Conservation (phyloP, 345 rosid genomes). For the Eucalyptus coolabah region DNA sequence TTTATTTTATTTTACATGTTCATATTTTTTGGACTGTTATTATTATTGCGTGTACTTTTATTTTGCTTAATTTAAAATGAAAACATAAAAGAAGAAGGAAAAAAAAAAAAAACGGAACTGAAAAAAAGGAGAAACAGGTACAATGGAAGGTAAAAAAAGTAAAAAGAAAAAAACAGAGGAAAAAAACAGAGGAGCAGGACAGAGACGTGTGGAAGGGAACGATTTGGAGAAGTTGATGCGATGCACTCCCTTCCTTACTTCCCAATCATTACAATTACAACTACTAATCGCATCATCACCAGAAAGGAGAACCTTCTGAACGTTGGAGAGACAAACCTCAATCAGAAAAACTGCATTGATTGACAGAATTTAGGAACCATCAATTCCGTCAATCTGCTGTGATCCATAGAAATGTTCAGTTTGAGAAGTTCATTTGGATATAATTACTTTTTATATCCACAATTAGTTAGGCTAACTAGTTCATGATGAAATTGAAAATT, state of each 20-base stretch:
- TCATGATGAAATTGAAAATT: not conserved
- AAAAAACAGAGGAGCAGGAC: not conserved
- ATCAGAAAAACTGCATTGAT: not conserved
- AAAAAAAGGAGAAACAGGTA: no score
- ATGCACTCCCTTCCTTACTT: not conserved
- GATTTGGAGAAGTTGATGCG: not conserved
- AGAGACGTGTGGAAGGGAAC: not conserved
- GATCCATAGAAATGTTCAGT: not conserved
- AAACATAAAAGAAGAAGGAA: no score
- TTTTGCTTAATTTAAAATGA: no score
- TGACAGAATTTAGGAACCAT: not conserved
- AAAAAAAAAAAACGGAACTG: no score
- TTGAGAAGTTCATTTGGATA: no score
- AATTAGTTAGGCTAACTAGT: not conserved
- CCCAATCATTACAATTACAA: no score
- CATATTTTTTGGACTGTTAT: no score
- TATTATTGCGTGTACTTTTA: no score
- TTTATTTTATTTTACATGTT: no score
- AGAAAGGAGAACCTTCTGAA: not conserved
- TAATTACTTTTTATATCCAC: not conserved
- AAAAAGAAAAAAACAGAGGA: no score
- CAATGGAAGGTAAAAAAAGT: not conserved
- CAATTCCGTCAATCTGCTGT: not conserved
- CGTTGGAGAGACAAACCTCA: not conserved
- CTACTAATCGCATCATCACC: not conserved